Conservation (phyloP, 2,329 filamentous ascomycete species). For the Drechslerella stenobrocha region DNA sequence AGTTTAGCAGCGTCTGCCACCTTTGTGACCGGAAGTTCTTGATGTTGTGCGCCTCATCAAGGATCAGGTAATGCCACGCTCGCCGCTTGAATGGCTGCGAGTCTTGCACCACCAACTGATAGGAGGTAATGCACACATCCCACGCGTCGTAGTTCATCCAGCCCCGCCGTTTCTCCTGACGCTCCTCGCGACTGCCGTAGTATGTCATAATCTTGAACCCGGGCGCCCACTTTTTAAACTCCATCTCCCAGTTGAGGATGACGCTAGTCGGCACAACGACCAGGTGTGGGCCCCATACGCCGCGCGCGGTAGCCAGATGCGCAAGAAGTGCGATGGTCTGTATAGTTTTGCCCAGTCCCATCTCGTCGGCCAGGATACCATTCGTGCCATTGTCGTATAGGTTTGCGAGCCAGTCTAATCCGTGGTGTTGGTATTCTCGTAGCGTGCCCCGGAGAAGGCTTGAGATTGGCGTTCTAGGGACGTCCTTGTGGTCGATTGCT, state of each 20-base stretch:
- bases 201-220: constrained; percentile 98
- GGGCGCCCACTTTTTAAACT: constrained; percentile 98
- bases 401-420: constrained; percentile 94
- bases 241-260: constrained; percentile 99
- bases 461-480: constrained; percentile 70
- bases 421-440: constrained; percentile 93
- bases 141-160: constrained; percentile 93
- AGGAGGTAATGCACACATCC: constrained; percentile 98
- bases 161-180: constrained; percentile 83
- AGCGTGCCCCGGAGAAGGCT: constrained; percentile 83
- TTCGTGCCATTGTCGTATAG: constrained; percentile 92
- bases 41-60: constrained; percentile 99
- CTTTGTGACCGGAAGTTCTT: constrained; percentile 98
- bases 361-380: constrained; percentile 94
- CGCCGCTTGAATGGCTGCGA: constrained; percentile 90
- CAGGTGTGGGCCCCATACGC: constrained; percentile 93
- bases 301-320: constrained; percentile 84
- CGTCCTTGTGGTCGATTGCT: constrained; percentile 25
- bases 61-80: constrained; percentile 95
- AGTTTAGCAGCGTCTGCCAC: constrained; percentile 92
- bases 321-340: constrained; percentile 94
- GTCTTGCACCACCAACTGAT: constrained; percentile 92
- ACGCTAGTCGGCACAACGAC: constrained; percentile 97
- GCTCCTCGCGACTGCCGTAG: constrained; percentile 90
- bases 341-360: constrained; percentile 95